Evolutionary conservation across 164 flowering plant genomes (phyloP).

Genomic region (Amborella trichopoda): DNA sequence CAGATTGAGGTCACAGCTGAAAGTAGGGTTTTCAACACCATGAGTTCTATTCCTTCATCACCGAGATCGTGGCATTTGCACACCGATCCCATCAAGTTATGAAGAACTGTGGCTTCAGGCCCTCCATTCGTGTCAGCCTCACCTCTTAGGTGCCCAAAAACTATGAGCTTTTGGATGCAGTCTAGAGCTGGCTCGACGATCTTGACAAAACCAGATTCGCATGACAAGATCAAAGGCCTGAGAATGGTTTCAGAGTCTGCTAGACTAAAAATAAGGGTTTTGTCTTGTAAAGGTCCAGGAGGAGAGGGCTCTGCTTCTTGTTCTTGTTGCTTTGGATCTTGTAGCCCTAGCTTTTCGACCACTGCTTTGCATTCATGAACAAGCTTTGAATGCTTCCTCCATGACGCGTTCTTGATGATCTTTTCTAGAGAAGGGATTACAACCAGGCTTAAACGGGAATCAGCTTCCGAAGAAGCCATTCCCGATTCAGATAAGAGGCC

Average conservation of each 20-base stretch:
- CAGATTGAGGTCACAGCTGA: slow-evolving; percentile 83
- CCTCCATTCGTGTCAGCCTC: slow-evolving; percentile 72
- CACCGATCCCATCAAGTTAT: slow-evolving; percentile 58
- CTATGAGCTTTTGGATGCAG: slow-evolving; percentile 72
- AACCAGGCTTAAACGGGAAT: slow-evolving; percentile 71
- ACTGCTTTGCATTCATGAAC: slow-evolving; percentile 72
- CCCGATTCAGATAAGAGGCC: slow-evolving; percentile 20
- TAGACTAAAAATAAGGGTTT: slow-evolving; percentile 43
- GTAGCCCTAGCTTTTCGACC: slow-evolving; percentile 35
- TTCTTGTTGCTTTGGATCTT: slow-evolving; percentile 4
- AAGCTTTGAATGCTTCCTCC: slow-evolving; percentile 92
- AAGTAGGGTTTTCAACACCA: slow-evolving; percentile 61
- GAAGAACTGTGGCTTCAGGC: slow-evolving; percentile 42
- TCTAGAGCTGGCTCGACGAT: slow-evolving; percentile 82
- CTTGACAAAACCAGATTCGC: slow-evolving; percentile 47
- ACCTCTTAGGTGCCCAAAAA: slow-evolving; percentile 70
- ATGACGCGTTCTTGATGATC: slow-evolving; percentile 84
- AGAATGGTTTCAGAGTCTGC: slow-evolving; percentile 69
- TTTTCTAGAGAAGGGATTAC: slow-evolving; percentile 70
- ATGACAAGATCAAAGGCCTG: slow-evolving; percentile 61
- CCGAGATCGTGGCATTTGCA: slow-evolving; percentile 79
- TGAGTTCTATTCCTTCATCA: slow-evolving; percentile 64
- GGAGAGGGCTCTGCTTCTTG: slow-evolving; percentile 11
- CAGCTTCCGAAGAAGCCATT: slow-evolving; percentile 99
- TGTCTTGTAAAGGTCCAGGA: slow-evolving; percentile 72